These are phyloP conservation scores for Amauroascus niger DNA, from an alignment of 2,329 filamentous ascomycete species.

Conservation along the genomic window DNA sequence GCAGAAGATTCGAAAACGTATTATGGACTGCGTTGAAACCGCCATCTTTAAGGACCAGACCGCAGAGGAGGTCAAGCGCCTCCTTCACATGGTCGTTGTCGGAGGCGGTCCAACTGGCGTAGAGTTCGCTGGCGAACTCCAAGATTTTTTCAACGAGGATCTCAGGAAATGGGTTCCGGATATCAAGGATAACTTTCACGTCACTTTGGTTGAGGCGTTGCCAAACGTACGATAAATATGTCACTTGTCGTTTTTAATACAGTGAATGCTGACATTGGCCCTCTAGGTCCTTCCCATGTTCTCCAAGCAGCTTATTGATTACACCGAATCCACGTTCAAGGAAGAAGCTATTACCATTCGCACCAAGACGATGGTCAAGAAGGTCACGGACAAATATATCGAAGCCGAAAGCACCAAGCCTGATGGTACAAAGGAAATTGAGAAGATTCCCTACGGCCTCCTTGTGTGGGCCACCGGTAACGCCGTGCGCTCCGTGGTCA, in stretches of 20 bases:
- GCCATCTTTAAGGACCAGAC: conserved; percentile 96
- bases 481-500: conserved; percentile 77
- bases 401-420: conserved; percentile 76
- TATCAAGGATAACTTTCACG: conserved; percentile 88
- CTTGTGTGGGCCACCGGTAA: conserved; percentile 98
- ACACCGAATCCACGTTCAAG: conserved; percentile 98
- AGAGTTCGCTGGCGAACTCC: conserved; percentile 94
- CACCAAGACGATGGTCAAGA: conserved; percentile 99
- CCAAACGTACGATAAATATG: conserved; percentile 66
- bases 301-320: conserved; percentile 97
- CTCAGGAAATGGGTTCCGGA: conserved; percentile 97
- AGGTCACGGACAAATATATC: conserved; percentile 83
- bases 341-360: conserved; percentile 97
- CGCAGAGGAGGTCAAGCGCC: conserved; percentile 76
- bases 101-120: conserved; percentile 93
- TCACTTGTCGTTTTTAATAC: no score
- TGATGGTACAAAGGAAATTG: conserved; percentile 71
- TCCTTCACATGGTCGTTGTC: conserved; percentile 95
- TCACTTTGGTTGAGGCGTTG: conserved; percentile 92
- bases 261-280: conserved; percentile 11
- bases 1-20: conserved; percentile 91
- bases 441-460: conserved; percentile 84
- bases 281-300: conserved; percentile 77
- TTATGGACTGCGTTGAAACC: conserved; percentile 99
- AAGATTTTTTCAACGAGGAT: conserved; percentile 98